A percentile compares a stretch with the other conserved stretches of the same genome.
These are phyloP conservation scores for Cryphonectria naterciae DNA, from an alignment of 2,329 filamentous ascomycete genomes.

Conservation along the genomic window DNA sequence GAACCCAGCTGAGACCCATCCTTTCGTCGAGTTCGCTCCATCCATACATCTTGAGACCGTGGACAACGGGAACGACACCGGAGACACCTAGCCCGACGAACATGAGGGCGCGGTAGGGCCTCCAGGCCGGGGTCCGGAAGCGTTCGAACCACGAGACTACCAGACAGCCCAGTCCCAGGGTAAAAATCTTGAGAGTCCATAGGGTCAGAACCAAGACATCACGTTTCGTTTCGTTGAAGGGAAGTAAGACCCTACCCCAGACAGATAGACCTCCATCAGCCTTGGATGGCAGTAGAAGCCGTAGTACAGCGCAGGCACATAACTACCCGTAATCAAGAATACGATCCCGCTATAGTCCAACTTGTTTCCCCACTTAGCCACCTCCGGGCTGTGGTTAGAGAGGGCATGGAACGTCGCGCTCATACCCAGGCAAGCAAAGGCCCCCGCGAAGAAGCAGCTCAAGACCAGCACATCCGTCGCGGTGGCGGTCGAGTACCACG, in stretches of 20 bases:
- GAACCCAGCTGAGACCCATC: slow-evolving; percentile 80
- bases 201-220: background rate
- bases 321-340: slow-evolving; percentile 86
- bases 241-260: slow-evolving; percentile 61
- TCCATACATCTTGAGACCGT: slow-evolving; percentile 73
- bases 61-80: slow-evolving; percentile 80
- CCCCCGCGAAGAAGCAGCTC: slow-evolving; percentile 77
- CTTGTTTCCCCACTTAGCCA: slow-evolving; percentile 86
- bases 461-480: slow-evolving; percentile 72
- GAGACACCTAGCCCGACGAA: slow-evolving; percentile 87
- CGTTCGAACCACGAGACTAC: slow-evolving; percentile 77
- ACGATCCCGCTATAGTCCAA: slow-evolving; percentile 96
- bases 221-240: background rate
- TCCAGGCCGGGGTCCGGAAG: slow-evolving; percentile 82
- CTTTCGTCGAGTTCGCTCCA: slow-evolving; percentile 66
- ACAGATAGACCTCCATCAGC: slow-evolving; percentile 73
- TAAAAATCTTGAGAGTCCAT: slow-evolving; percentile 65
- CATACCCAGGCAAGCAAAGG: slow-evolving; percentile 74
- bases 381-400: slow-evolving; percentile 78
- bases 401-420: slow-evolving; percentile 85
- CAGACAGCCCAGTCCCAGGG: slow-evolving; percentile 76
- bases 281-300: slow-evolving; percentile 74
- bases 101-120: slow-evolving; percentile 85
- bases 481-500: slow-evolving; percentile 68
- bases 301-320: slow-evolving; percentile 86